Base-by-base conservation (phyloP, 2,329 filamentous ascomycete genomes). In the Aureobasidium sp. region DNA sequence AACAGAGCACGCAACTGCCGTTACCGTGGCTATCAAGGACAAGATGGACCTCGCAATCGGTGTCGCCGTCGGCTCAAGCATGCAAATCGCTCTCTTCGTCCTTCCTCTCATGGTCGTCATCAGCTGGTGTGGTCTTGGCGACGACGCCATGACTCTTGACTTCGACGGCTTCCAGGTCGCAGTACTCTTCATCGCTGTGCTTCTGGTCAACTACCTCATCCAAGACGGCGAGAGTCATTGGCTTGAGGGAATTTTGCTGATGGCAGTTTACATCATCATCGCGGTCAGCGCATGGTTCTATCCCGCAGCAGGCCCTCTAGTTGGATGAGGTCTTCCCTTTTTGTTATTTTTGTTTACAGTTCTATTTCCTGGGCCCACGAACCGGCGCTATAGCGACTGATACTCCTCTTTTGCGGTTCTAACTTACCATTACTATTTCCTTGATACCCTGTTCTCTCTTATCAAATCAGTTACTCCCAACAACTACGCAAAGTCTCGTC, bases 201-300 rank as follows among this genome's bases (percentile, higher is more conserved):
- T 97, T 48, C 85, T 97, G 40, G 92, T 95, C 66, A 97, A 97
- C 76, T 97, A 97, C 75, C 80, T 97, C 50, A 93, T 97, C 56
- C 85, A 91, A 25, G 93, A 97, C 72, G 94, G 93, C 36, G 89
- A 93, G 76, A 94, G 91, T 68, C 93, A 95, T 72, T 96, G 93
- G 82, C 85, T 95, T 0, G 93, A 96, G 77, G 93, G 93, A 3
- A 88, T 90, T 67, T 80, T 95, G 66, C 78, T 96, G 40, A 91
- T 94, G 61, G 92, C 91, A 45, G 85, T 93, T 4, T 96, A 96
- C 73, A 82, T 91, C 47, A 96, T 96, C 63, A 95, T 96, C 73
- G 92, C 91, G 72, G 76, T 90, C 53, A 85, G 86, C 45, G 85
- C 86, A 2, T 90, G 85, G 84, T 89, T 76, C 69, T 78, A 78